These are phyloP conservation scores for Candida chauliodis DNA, from an alignment of 805 yeast genomes.

Conservation along the genomic window DNA sequence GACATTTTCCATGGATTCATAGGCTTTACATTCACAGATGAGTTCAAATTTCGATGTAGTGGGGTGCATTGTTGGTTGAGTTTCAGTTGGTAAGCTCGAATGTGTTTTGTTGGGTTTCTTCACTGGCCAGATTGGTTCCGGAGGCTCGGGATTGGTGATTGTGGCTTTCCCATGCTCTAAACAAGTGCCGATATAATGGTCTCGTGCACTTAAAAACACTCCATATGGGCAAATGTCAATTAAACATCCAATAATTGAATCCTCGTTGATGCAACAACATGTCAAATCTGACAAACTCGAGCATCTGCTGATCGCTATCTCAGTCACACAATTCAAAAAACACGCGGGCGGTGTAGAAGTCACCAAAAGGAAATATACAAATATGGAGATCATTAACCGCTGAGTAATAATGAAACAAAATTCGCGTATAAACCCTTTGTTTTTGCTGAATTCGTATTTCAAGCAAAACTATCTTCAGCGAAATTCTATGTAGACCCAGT, in stretches of 20 bases:
- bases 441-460: too few species aligned
- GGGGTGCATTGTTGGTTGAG: background rate
- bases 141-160: constrained; percentile 11
- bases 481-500: too few species aligned
- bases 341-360: constrained; percentile 51
- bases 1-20: background rate
- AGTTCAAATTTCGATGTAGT: background rate
- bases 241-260: constrained; percentile 41
- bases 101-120: constrained; percentile 1
- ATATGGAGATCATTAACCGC: constrained; percentile 4
- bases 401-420: background rate
- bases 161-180: constrained; percentile 27
- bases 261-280: constrained; percentile 38
- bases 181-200: constrained; percentile 49
- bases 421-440: too few species aligned
- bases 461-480: too few species aligned
- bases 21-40: constrained; percentile 3
- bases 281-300: constrained; percentile 30
- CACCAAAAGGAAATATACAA: constrained; percentile 8
- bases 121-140: constrained; percentile 7
- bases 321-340: constrained; percentile 40
- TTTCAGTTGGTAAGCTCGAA: background rate
- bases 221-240: constrained; percentile 45
- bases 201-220: constrained; percentile 40
- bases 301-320: constrained; percentile 31